phyloP scores from a whole-genome alignment of 257 asterid species.

The Solanum chmielewskii region DNA sequence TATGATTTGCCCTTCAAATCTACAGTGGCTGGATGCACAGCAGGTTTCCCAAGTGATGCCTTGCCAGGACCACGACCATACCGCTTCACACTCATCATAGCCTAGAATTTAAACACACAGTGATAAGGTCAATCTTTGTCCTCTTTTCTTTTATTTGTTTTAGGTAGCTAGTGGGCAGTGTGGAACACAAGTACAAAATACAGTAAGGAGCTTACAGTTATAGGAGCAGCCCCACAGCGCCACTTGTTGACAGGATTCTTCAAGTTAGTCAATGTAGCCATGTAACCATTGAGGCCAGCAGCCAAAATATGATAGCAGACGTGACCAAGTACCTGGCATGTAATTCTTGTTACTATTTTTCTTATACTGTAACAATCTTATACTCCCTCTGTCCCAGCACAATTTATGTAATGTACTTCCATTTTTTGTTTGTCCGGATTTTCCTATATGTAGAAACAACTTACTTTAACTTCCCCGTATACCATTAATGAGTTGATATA shows the following conservation, averaged over 20 bases:
- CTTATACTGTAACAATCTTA: background rate
- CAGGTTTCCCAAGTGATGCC: constrained; percentile 63
- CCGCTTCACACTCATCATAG: constrained; percentile 84
- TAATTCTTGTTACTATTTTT: background rate
- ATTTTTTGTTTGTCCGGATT: background rate
- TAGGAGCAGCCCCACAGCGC: constrained; percentile 97
- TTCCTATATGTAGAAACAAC: background rate
- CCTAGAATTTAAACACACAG: constrained; percentile 26
- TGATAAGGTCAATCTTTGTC: background rate
- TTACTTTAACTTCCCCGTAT: background rate
- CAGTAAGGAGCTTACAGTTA: constrained; percentile 41
- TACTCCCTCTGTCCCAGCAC: background rate
- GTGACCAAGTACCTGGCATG: constrained; percentile 79
- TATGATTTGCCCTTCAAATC: constrained; percentile 94
- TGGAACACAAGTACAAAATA: background rate
- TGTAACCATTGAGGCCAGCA: constrained; percentile 85
- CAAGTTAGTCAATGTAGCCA: constrained; percentile 84
- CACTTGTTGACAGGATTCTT: constrained; percentile 91
- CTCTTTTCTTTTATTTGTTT: background rate
- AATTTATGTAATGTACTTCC: background rate
- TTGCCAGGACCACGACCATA: constrained; percentile 79
- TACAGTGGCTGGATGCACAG: constrained; percentile 84
- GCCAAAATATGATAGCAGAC: constrained; percentile 78
- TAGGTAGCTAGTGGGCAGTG: background rate
- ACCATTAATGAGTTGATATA: background rate